phyloP scores from a whole-genome alignment of 805 yeast genomes.

The Lipomyces lipofer region DNA sequence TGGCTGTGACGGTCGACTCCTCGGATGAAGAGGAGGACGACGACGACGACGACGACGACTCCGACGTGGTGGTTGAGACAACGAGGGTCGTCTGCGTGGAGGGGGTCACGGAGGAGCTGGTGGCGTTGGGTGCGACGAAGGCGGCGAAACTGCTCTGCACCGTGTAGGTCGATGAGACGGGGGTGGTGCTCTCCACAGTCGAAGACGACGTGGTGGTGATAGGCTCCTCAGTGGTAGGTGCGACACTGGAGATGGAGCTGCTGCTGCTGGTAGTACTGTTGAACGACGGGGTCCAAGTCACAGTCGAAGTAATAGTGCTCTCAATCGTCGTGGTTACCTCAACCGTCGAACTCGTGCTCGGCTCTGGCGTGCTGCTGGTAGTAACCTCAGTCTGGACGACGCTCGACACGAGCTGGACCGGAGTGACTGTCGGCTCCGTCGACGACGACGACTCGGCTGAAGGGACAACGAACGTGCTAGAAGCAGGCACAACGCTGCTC shows the following conservation, averaged over 20 bases:
- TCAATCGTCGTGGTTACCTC: neutral
- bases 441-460: neutral
- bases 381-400: neutral
- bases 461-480: neutral
- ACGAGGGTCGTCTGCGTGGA: neutral
- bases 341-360: neutral
- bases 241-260: neutral
- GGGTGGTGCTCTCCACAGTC: neutral
- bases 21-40: too few species aligned
- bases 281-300: conserved; percentile 8
- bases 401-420: neutral
- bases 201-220: conserved; percentile 3
- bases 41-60: too few species aligned
- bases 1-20: too few species aligned
- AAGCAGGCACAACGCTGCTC: neutral
- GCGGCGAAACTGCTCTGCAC: neutral
- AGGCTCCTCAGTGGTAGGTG: neutral
- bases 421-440: conserved; percentile 4
- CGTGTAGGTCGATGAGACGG: neutral
- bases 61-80: conserved; percentile 7
- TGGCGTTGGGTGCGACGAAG: neutral
- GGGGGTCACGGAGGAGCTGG: neutral
- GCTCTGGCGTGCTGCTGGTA: neutral
- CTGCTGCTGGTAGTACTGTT: too few species aligned
- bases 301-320: neutral